Conservation (phyloP, 2,329 filamentous ascomycete species). For the Tolypocladium sp. region DNA sequence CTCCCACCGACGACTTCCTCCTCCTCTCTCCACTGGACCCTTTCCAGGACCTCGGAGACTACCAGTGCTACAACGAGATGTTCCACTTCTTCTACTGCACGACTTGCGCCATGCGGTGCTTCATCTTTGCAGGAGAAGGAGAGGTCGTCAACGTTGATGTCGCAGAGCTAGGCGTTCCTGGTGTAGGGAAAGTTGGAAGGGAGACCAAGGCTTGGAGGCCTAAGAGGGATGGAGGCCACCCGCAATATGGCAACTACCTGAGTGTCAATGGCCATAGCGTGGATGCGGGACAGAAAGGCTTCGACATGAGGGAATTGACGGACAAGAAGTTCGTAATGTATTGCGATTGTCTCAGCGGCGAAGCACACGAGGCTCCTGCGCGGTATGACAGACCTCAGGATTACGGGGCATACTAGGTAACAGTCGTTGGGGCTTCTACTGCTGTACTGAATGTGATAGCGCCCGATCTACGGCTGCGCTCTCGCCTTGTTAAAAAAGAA, state of each 20-base stretch:
- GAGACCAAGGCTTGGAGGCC: conserved; percentile 18
- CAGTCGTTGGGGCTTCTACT: too few relatives aligned
- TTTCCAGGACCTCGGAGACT: conserved; percentile 28
- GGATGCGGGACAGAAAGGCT: conserved; percentile 22
- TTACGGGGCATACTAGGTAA: too few relatives aligned
- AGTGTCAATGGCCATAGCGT: conserved; percentile 27
- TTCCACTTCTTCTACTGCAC: conserved; percentile 37
- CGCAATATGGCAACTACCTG: conserved; percentile 17
- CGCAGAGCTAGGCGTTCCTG: conserved; percentile 4
- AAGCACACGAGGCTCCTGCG: too few relatives aligned
- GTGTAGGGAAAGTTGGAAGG: not conserved
- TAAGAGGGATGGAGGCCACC: conserved; percentile 9
- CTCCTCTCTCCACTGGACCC: conserved; percentile 32
- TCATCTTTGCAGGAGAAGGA: conserved; percentile 26
- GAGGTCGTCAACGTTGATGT: conserved; percentile 16
- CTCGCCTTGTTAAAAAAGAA: too few relatives aligned
- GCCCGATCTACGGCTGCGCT: too few relatives aligned
- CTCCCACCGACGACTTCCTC: conserved; percentile 31
- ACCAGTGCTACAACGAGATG: conserved; percentile 20
- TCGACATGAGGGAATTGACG: conserved; percentile 25
- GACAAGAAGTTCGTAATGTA: conserved; percentile 23
- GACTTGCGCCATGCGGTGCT: conserved; percentile 33
- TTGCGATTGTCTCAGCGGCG: conserved; percentile 6
- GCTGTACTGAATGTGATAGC: too few relatives aligned
- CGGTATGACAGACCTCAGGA: too few relatives aligned